These are phyloP conservation scores for Chalaropsis ovoidea DNA, from an alignment of 2,329 filamentous ascomycete species.

Conservation along the genomic window DNA sequence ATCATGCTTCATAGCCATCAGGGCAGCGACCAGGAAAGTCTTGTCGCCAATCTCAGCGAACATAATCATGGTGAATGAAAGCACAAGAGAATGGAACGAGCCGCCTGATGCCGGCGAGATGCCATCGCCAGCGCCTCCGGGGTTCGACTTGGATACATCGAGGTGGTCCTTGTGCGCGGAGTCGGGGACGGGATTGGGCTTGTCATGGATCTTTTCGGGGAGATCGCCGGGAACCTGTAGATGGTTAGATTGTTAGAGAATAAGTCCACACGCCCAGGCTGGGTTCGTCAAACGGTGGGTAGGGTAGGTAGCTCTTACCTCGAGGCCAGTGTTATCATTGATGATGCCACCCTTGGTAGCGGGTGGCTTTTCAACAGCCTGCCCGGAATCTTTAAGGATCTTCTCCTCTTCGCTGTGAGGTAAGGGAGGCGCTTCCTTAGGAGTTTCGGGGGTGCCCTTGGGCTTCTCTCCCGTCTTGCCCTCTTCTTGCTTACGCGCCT, in stretches of 20 bases:
- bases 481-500: conserved; percentile 60
- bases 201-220: conserved; percentile 66
- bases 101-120: conserved; percentile 27
- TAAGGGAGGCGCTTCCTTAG: conserved; percentile 74
- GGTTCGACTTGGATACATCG: conserved; percentile 36
- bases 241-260: conserved; percentile 22
- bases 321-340: conserved; percentile 38
- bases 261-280: background rate
- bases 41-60: conserved; percentile 97
- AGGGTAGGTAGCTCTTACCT: conserved; percentile 40
- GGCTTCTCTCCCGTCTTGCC: conserved; percentile 53
- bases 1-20: conserved; percentile 99
- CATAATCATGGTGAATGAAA: conserved; percentile 94
- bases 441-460: conserved; percentile 68
- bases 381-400: conserved; percentile 37
- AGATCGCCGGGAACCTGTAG: conserved; percentile 68
- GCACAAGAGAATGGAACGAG: conserved; percentile 76
- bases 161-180: conserved; percentile 56
- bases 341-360: conserved; percentile 24
- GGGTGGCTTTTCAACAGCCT: conserved; percentile 30
- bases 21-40: conserved; percentile 89
- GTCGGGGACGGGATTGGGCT: conserved; percentile 58
- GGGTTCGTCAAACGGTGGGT: background rate
- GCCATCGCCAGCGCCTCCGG: conserved; percentile 27
- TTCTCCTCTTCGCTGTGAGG: conserved; percentile 73